Evolutionary conservation across 202 grass and related monocot genomes (phyloP), one percentile per base, ranked within the genome.

Genomic region (Setaria italica): DNA sequence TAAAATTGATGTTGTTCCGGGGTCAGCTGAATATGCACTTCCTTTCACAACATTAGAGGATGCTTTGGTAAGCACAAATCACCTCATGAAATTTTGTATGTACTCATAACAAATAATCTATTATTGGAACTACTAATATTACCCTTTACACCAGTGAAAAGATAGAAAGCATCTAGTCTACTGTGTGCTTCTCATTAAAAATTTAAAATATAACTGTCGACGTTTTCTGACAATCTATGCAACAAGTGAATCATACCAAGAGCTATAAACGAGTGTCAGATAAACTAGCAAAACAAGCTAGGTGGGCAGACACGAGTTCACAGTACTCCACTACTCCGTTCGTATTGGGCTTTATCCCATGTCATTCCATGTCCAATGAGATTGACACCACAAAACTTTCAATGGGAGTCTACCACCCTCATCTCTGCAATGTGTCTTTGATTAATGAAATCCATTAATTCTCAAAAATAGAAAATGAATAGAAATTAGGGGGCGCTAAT

Each of bases 11-110:
- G 76, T 85, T 35, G 85, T 96, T 88, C 93, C 97, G 16, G 91
- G 97, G 77, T 99, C 97, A 80, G 91, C 90, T 6, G 86, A 99
- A 89, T 92, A 94, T 92, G 91, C 97, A 54, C 37, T 96, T 85
- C 93, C 97, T 58, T 99, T 96, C 75, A 88, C 87, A 21, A 99
- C 90, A 57, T 91, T 99, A 85, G 93, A 92, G 54, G 86, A 99
- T 96, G 97, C 92, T 83, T 65, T 85, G 88, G 93, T 99, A 92
- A 99, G 88, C 56, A 81, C 79, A 64, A 75, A 69, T 17, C 29
- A 14, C 48, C 45, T 35, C 39, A 14, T 77, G 1, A 72, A 43
- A 56, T 11, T 60, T 34, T 46, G 54, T 68, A 65, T 77, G 9
- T 80, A 83, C 16, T 49, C 33, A 63, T 62, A 62, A 16, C 43